phyloP scores from a whole-genome alignment of 1,139 yeast genomes.

The Scheffersomyces parashehatae region DNA sequence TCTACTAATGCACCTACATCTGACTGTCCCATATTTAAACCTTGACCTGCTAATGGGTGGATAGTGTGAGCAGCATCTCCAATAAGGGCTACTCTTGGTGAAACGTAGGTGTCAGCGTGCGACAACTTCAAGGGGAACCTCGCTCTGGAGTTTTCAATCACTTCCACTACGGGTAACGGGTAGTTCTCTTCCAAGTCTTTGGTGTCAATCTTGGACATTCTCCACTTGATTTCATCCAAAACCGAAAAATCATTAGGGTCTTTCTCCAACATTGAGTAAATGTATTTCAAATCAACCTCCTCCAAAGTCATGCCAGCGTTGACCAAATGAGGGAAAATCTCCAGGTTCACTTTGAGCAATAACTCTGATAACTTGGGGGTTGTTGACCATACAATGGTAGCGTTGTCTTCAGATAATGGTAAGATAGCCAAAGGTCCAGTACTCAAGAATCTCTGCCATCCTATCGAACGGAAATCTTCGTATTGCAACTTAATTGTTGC shows the following conservation, averaged over 20 bases:
- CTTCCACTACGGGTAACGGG: slow-evolving; percentile 66
- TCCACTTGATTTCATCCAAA: slow-evolving; percentile 70
- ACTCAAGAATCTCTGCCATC: slow-evolving; percentile 92
- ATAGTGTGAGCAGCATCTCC: slow-evolving; percentile 99
- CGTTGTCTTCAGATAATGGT: slow-evolving; percentile 83
- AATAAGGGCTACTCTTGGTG: slow-evolving; percentile 81
- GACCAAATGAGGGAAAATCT: slow-evolving; percentile 66
- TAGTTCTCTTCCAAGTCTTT: slow-evolving; percentile 54
- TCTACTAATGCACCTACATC: slow-evolving; percentile 75
- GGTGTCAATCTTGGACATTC: slow-evolving; percentile 50
- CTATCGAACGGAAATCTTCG: slow-evolving; percentile 68
- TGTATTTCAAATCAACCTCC: slow-evolving; percentile 44
- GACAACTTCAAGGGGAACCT: slow-evolving; percentile 85
- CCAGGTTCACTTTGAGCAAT: slow-evolving; percentile 57
- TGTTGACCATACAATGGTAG: slow-evolving; percentile 92
- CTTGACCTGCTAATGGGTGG: slow-evolving; percentile 98
- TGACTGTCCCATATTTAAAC: slow-evolving; percentile 96
- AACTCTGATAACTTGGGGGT: slow-evolving; percentile 73
- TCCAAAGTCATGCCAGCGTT: slow-evolving; percentile 84
- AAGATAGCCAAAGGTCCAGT: slow-evolving; percentile 93
- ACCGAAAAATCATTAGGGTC: slow-evolving; percentile 50
- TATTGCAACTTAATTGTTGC: slow-evolving; percentile 78
- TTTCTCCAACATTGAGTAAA: slow-evolving; percentile 29
- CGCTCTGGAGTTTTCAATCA: slow-evolving; percentile 71
- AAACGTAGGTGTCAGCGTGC: slow-evolving; percentile 87